Base-by-base conservation (phyloP, 73 alveolate genomes). In the Blepharisma japonicum region DNA sequence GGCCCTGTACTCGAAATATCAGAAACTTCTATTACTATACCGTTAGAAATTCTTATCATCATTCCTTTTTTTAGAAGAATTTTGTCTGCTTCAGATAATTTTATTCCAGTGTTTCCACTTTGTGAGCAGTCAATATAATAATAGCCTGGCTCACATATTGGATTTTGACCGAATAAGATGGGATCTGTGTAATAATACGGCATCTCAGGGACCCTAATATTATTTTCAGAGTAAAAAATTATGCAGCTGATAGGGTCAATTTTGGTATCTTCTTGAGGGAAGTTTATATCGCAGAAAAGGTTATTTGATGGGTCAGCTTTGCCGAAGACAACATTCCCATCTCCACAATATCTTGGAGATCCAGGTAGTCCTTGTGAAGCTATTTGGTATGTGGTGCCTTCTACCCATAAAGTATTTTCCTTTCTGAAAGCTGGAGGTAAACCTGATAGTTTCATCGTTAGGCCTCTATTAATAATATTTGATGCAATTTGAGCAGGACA, bases 261-360 rank as follows among this genome's bases (percentile, higher is more conserved):
- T 7, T 7, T 14, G 6, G 7, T 56, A 6, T 56, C 72, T 7
- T 56, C 72, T 21, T 9, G 47, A 14, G 72, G 72, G 18, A 56
- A 56, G 9, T 7, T 38, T 14, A 56, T 14, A 56, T 56, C 72
- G n/a, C n/a, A n/a, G n/a, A n/a, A n/a, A n/a, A n/a, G n/a, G n/a
- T n/a, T n/a, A n/a, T n/a, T n/a, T n/a, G n/a, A n/a, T n/a, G 7
- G 45, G 6, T 8, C 45, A 56, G 7, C 45, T 56, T 20, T 56
- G 7, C 72, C 72, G 45, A 56, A 56, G 25, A 56, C 6, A 20
- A 56, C 72, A n/a, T 14, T 14, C 5, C 74, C 74, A 61, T 61
- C 74, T 9, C 23, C 4, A 2, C 74, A 14, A 0, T 9, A 61
- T 20, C 46, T 2, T 61, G n/a, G 27, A 14, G n/a, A 20, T 53